Evolutionary conservation across 192 early-diverging fungal genomes (phyloP).

Genomic region (Jimgerdemannia lactiflua): DNA sequence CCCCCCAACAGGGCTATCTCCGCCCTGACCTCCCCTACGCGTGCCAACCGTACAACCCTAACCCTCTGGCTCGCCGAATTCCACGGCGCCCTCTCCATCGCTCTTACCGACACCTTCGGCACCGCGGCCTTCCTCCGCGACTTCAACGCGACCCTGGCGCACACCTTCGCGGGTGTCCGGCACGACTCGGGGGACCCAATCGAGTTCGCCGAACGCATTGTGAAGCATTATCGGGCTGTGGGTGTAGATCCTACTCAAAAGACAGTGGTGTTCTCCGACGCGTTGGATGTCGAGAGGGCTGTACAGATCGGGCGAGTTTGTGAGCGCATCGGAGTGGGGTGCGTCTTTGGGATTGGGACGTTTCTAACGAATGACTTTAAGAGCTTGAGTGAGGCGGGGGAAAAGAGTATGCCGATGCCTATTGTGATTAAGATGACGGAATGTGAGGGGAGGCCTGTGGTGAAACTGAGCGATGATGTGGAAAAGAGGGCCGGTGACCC

Average conservation of each 20-base stretch:
- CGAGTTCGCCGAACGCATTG: constrained; percentile 53
- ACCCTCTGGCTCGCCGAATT: constrained; percentile 59
- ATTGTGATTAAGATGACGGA: constrained; percentile 73
- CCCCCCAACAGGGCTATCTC: constrained; percentile 61
- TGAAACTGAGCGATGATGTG: constrained; percentile 71
- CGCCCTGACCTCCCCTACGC: constrained; percentile 54
- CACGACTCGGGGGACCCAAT: constrained; percentile 75
- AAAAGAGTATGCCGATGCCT: constrained; percentile 52
- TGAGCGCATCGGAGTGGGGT: constrained; percentile 40
- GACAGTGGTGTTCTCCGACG: constrained; percentile 69
- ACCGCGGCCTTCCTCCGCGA: constrained; percentile 60
- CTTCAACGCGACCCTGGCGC: constrained; percentile 52
- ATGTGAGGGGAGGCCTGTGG: constrained; percentile 52
- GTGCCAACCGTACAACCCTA: constrained; percentile 60
- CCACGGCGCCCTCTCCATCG: constrained; percentile 53
- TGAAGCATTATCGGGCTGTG: constrained; percentile 49
- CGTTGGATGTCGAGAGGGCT: constrained; percentile 48
- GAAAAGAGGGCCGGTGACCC: neutral
- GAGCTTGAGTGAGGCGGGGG: constrained; percentile 14
- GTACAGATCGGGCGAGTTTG: constrained; percentile 47
- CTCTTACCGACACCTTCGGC: constrained; percentile 74
- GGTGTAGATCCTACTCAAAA: constrained; percentile 62
- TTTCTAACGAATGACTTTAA: constrained; percentile 72
- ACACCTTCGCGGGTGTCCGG: constrained; percentile 53
- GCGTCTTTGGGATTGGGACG: constrained; percentile 72